Evolutionary conservation across 139 green algal genomes (phyloP), one percentile per base, ranked within the genome.

Genomic region (Chlorella sp.): DNA sequence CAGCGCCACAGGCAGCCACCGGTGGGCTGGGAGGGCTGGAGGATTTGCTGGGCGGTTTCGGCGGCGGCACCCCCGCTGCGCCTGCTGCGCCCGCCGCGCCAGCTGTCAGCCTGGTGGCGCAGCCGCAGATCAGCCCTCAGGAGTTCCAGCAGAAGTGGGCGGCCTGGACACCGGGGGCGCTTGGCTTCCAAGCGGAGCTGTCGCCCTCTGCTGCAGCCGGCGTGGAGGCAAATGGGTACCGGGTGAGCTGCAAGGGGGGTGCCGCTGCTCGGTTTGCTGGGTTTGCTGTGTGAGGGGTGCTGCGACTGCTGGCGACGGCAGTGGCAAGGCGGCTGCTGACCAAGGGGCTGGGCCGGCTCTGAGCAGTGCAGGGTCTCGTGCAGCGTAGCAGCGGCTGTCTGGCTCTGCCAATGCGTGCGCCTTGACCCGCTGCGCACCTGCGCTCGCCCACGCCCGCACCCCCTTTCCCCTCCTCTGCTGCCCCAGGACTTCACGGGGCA

Each of bases 401-500:
- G n/a, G n/a, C n/a, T n/a, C n/a, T n/a, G n/a, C n/a, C n/a, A n/a
- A n/a, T n/a, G n/a, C n/a, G n/a, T n/a, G n/a, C n/a, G n/a, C n/a
- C n/a, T n/a, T n/a, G n/a, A n/a, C n/a, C n/a, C n/a, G n/a, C n/a
- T n/a, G n/a, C n/a, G n/a, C n/a, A n/a, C n/a, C n/a, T n/a, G n/a
- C n/a, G n/a, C n/a, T n/a, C n/a, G n/a, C n/a, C n/a, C n/a, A n/a
- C n/a, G n/a, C n/a, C n/a, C n/a, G n/a, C n/a, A n/a, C n/a, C n/a
- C n/a, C n/a, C n/a, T n/a, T n/a, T n/a, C n/a, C n/a, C n/a, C 11
- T 26, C 40, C 38, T 20, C 38, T 73, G 16, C 48, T 44, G 46
- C 58, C n/a, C 11, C 68, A 81, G 83, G 83, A 88, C 54, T 90
- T 90, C 79, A 84, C 56, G 16, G 67, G 69, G 2, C 87, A 90